Percentiles rank a stretch among this genome's conserved stretches.
Conservation (phyloP, 2,329 filamentous ascomycete genomes). For the Penicillium sp. region DNA sequence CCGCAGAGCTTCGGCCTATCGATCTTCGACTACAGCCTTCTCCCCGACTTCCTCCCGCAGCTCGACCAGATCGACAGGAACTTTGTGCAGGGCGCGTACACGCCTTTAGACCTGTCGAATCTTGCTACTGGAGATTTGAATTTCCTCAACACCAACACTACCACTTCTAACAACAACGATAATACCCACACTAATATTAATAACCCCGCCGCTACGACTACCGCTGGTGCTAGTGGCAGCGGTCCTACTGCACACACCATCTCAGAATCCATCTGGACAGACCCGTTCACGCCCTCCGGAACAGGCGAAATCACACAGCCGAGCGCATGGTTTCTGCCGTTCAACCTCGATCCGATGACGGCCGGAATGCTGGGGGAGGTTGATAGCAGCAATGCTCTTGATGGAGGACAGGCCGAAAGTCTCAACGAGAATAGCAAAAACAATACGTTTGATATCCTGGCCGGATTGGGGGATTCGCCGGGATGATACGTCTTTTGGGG, state of each 20-base stretch:
- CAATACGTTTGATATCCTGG: constrained; percentile 25
- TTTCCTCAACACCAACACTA: not conserved
- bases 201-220: not conserved
- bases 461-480: constrained; percentile 15
- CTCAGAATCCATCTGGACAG: constrained; percentile 30
- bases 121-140: constrained; percentile 26
- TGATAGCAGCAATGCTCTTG: not conserved
- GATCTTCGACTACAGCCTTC: constrained; percentile 36
- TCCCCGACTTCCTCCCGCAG: constrained; percentile 54
- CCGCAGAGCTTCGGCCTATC: constrained; percentile 27
- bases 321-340: constrained; percentile 87
- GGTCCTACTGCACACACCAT: constrained; percentile 16
- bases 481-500: not conserved
- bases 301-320: constrained; percentile 38
- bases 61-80: constrained; percentile 74
- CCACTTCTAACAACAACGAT: not conserved
- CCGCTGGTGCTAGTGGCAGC: not conserved
- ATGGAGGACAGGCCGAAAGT: not conserved
- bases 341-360: constrained; percentile 70
- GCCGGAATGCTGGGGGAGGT: constrained; percentile 6
- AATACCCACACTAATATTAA: not conserved
- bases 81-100: constrained; percentile 71
- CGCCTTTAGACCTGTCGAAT: constrained; percentile 46
- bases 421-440: not conserved
- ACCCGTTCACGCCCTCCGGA: constrained; percentile 31